Evolutionary conservation across 805 yeast species (phyloP), one percentile per base, ranked within the genome.

Genomic region (Jamesozyma gamospora): DNA sequence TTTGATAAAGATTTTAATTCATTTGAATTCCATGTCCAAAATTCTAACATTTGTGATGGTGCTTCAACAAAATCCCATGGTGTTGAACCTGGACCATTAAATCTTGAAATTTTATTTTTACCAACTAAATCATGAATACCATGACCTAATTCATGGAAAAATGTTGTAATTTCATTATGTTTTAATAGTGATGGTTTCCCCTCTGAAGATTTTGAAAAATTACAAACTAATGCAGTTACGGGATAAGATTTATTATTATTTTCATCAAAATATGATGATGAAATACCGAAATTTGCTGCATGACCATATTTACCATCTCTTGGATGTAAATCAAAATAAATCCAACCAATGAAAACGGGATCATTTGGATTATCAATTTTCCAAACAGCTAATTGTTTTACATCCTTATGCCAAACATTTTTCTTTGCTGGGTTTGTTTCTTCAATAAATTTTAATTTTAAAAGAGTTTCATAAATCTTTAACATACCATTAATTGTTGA

Each of bases 131-230:
- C 81, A 60, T 85, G 95, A 41, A 85, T 80, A 41, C 94, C 95
- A 54, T 85, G 95, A 19, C 95, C 95, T 47, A 84, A 69, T 60
- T 85, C 95, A 55, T 85, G 95, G 77, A 85, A 85, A 49, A 85
- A 80, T 0, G 94, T 85, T 17, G 77, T 77, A 11, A 84, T 84
- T 56, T 84, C 94, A 46, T 67, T 68, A 56, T 85, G 94, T 51
- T 79, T 79, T 51, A 85, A 70, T 49, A 85, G 66, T 1, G 88
- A 75, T 16, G 90, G 94, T 55, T 78, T 82, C 19, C 69, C 73
- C 14, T 65, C 62, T 4, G 80, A 71, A 33, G 90, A 86, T 54
- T 79, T 79, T 25, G 92, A 79, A 60, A 85, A 85, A 60, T 83
- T 85, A 65, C 94, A 83, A 26, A 85, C 92, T 45, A 85, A 66